Evolutionary conservation across 208 protist genomes (phyloP), one percentile per base, ranked within the genome.

Genomic region (Blastocrithidia nonstop): DNA sequence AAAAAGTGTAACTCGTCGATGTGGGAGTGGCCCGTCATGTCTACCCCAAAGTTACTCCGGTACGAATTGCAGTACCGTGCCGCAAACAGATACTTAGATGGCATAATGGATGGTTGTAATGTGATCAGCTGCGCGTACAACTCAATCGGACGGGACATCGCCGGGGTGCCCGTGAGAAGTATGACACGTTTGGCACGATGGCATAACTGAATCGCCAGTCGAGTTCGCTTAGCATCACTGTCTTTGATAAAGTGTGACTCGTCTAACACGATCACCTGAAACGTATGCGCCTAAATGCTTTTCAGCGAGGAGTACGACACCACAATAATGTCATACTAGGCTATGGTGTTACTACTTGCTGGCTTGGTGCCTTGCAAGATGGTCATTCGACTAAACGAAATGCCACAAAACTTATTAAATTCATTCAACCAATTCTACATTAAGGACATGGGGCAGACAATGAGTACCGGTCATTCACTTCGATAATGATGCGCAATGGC

Each of bases 201-300:
- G 44, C 95, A 79, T 9, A 97, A 35, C 28, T 67, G 65, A n/a
- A 94, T 56, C 7, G 95, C 68, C 15, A 50, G 39, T 35, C 83
- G 49, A 6, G 88, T 80, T n/a, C 90, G 67, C 44, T 95, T 71
- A 37, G 83, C 48, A 21, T 81, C 81, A 0, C 55, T 59, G 22
- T 66, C 78, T 48, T 98, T 98, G 43, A 98, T 83, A 47, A 81
- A 90, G 75, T 98, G 95, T 7, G 81, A 88, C 71, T 98, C 95
- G 69, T 98, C 95, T 13, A 84, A 55, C 20, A 97, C 92, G 6
- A 97, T 84, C 0, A 94, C 63, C 15, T 76, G 68, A 48, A 95
- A 97, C 13, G 28, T 60, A 1, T 56, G 40, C 4, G 43, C 17
- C 52, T 87, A 53, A 32, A 88, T 53, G 56, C 56, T 71, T 50